Base-by-base conservation (phyloP, 2,329 filamentous ascomycete species). In the Macrophomina phaseolina region DNA sequence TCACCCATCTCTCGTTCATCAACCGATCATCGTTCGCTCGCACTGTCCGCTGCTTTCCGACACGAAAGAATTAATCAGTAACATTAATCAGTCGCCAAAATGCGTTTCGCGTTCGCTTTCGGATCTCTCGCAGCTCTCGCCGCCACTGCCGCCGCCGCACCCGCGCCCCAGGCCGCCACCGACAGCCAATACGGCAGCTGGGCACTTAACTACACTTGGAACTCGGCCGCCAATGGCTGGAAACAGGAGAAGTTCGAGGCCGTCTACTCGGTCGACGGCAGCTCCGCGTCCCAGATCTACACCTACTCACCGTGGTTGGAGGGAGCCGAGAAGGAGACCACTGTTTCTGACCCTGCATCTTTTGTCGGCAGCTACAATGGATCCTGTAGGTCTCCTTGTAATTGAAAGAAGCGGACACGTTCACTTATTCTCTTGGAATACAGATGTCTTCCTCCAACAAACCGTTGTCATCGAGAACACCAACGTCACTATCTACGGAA, bases 141-240 rank as follows among this genome's bases (percentile, higher is more conserved):
- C 42, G 58, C 42, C 30, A 49, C 45, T 23, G 58, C 45, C 30
- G 58, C 58, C 6, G 42, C 58, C 58, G 58, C 51, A 36, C 42
- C 42, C 45, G 53, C 56, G 8, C 56, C 42, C 38, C 28, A 32
- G 14, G 32, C 30, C 11, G 56, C 56, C 42, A 28, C 56, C 28
- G 45, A 32, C 58, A 49, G 58, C 45, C 42, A 49, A 42, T 62
- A 62, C 42, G 58, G 58, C 42, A 62, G 58, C 58, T 62, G 58
- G 58, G 58, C 58, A 2, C 28, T 62, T 30, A 14, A 49, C 30
- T 62, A 62, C 45, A 48, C 28, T 42, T 38, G n/a, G 28, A 23
- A 45, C 30, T 62, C 58, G 3, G 58, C 58, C 16, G 42, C 58
- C 58, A 62, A 38, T 40, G 58, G 58, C 40, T 62, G 32, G 30